These are phyloP conservation scores for Trichoderma guizhouense DNA, from an alignment of 2,329 filamentous ascomycete genomes.

Conservation along the genomic window DNA sequence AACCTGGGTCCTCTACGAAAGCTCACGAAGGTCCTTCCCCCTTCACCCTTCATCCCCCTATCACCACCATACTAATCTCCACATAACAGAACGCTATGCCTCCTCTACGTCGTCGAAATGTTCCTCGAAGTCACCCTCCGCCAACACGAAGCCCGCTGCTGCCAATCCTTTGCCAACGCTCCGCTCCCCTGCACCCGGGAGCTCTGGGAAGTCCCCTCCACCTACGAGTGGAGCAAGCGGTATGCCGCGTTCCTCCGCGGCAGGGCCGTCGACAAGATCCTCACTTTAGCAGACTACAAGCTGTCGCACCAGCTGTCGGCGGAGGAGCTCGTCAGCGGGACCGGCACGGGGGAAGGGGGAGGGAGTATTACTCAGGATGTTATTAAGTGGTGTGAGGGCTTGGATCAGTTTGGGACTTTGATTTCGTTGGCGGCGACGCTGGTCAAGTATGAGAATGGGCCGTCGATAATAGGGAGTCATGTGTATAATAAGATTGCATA, in stretches of 20 bases:
- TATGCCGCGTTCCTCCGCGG: neutral
- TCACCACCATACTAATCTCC: neutral
- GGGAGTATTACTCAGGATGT: neutral
- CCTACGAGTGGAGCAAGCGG: conserved; percentile 15
- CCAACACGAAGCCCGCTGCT: neutral
- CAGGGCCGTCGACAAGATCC: neutral
- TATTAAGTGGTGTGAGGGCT: conserved; percentile 9
- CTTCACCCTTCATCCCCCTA: no score
- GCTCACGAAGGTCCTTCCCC: conserved; percentile 16
- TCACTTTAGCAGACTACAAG: neutral
- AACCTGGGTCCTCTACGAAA: conserved; percentile 20
- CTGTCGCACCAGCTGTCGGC: neutral
- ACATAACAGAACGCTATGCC: conserved; percentile 13
- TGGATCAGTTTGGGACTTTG: conserved; percentile 11
- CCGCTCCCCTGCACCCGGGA: conserved; percentile 23
- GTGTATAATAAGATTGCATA: neutral
- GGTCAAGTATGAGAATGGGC: neutral
- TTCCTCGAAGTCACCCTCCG: conserved; percentile 20
- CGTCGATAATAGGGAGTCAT: neutral
- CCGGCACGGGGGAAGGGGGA: neutral
- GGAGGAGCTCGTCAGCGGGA: neutral
- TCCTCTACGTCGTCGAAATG: conserved; percentile 20
- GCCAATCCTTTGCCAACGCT: neutral
- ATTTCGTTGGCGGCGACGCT: conserved; percentile 2
- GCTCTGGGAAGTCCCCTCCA: conserved; percentile 20